phyloP scores from a whole-genome alignment of 1,284 basidiomycete species.

The Ustilago vetiveriae region DNA sequence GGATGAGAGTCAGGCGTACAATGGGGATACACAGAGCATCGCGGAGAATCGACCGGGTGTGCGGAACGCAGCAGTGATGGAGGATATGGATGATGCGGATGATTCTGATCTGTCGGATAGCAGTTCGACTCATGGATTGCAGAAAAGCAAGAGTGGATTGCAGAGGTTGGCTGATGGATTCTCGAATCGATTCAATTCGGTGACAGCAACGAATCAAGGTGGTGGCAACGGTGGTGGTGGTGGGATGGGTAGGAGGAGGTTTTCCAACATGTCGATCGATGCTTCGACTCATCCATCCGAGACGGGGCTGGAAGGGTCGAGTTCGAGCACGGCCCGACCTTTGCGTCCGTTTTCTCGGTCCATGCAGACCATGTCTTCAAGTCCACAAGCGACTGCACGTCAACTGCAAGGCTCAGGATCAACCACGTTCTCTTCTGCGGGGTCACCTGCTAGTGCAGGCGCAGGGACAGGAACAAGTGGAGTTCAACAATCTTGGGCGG shows the following conservation, averaged over 20 bases:
- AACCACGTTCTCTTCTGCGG: neutral
- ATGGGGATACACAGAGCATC: conserved; percentile 41
- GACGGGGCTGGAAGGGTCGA: neutral
- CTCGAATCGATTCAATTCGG: conserved; percentile 18
- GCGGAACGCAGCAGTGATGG: conserved; percentile 1
- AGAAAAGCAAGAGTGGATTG: conserved; percentile 22
- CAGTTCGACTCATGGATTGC: conserved; percentile 3
- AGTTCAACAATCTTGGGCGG: conserved; percentile 48
- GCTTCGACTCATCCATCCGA: neutral
- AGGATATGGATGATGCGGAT: conserved; percentile 21
- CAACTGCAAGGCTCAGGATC: neutral
- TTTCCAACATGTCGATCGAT: conserved; percentile 39
- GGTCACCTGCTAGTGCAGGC: neutral
- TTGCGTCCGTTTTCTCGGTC: conserved; percentile 21
- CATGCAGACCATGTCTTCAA: conserved; percentile 16
- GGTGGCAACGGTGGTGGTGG: no score
- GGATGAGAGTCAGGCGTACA: conserved; percentile 34
- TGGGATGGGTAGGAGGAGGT: conserved; percentile 14
- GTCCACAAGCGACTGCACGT: conserved; percentile 9
- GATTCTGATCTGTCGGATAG: conserved; percentile 34
- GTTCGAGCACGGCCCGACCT: neutral
- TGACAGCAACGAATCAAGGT: no score
- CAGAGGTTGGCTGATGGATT: conserved; percentile 34
- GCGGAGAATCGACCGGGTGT: conserved; percentile 29
- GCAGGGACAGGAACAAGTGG: neutral